A percentile compares a stretch with the other conserved stretches of the same genome.
These are phyloP conservation scores for Neonectria ditissima DNA, from an alignment of 2,329 filamentous ascomycete genomes.

Conservation along the genomic window DNA sequence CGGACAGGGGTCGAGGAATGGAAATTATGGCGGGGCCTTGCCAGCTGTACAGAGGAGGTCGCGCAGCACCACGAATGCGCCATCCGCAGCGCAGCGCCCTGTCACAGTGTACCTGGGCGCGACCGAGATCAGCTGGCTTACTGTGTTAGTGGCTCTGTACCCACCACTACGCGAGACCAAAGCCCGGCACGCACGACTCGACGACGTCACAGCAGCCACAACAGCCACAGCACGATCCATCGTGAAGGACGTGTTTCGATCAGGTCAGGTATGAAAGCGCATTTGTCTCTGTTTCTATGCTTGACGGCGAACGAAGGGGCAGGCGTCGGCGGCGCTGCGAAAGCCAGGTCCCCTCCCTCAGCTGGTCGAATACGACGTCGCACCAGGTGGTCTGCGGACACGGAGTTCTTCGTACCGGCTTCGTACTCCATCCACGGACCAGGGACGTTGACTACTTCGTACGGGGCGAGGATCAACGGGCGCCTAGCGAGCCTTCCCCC, in stretches of 20 bases:
- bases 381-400: constrained; percentile 3
- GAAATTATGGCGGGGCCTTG: constrained; percentile 7
- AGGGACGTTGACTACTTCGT: neutral
- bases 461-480: constrained; percentile 1
- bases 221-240: neutral
- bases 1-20: constrained; percentile 10
- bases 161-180: neutral
- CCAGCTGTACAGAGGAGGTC: constrained; percentile 3
- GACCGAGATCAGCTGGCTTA: neutral
- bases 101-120: neutral
- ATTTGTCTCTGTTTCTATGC: neutral
- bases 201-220: constrained; percentile 7
- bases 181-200: neutral
- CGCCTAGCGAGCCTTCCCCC: neutral
- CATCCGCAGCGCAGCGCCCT: neutral
- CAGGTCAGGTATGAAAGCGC: neutral
- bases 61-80: neutral
- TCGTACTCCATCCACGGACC: neutral
- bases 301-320: neutral
- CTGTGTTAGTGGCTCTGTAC: neutral
- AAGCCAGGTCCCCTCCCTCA: neutral
- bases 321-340: neutral
- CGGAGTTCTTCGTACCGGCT: neutral
- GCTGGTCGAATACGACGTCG: constrained; percentile 6
- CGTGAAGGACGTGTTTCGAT: neutral